Base-by-base conservation (phyloP, 805 yeast genomes). In the Pichia ethanolica region DNA sequence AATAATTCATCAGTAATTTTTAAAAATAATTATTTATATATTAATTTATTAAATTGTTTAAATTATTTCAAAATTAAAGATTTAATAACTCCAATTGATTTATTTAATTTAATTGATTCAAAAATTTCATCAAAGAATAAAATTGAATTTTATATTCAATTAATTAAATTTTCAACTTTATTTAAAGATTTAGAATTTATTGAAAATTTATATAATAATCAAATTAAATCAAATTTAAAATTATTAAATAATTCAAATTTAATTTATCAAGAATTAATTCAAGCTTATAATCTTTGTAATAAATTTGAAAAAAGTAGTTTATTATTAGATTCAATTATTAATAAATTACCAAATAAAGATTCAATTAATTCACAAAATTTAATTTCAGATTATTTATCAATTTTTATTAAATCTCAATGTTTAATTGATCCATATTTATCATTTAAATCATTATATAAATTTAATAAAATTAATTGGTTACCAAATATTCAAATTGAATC, bases 261-360 rank as follows among this genome's bases (percentile, higher is more conserved):
- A 35, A 72, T 82, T 34, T 83, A 82, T 58, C 65, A 79, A 1
- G 62, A 69, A 40, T 65, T 81, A 50, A 70, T 83, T 35, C 72
- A 79, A 35, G 71, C 82, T 1, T 66, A 84, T 47, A 71, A 80
- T 11, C 66, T 69, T 46, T 75, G 78, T 41, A 76, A 74, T 39
- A 77, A 81, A 53, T 54, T 72, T 36, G 67, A 70, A 8, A 56
- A 74, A 39, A 82, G 88, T 4, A 72, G 83, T 1, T 70, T 74
- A 50, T 73, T 83, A 49, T 65, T 85, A 56, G 86, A 83, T 59
- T 68, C 72, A 39, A 68, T 83, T 6, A 61, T 83, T 39, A 56
- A 69, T 0, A 44, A 55, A 10, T 42, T 54, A 7, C 55, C 53
- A n/a, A 48, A 54, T 12, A 53, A 51, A 37, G 25, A 48, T 7